These are phyloP conservation scores for Nitzschia palea DNA, from an alignment of 108 stramenopile genomes.

Conservation along the genomic window DNA sequence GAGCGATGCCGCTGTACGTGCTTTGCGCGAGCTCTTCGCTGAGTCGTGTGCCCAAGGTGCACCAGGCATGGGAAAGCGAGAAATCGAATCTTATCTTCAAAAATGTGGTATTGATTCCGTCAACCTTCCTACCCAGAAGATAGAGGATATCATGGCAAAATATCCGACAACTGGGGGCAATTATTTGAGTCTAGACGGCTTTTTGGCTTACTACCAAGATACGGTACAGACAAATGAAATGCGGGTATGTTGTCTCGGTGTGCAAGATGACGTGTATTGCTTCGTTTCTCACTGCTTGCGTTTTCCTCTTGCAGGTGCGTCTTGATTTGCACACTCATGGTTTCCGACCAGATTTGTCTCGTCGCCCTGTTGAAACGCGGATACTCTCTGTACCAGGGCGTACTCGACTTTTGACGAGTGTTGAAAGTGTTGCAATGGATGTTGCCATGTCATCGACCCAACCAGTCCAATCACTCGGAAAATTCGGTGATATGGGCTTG, in stretches of 20 bases:
- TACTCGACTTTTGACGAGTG: constrained; percentile 23
- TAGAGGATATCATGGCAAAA: constrained; percentile 76
- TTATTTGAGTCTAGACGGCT: constrained; percentile 77
- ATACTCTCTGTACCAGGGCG: constrained; percentile 29
- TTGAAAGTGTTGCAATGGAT: constrained; percentile 76
- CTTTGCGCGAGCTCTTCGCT: constrained; percentile 60
- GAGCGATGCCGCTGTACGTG: constrained; percentile 43
- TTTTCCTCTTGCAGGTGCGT: constrained; percentile 36
- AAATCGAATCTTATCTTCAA: constrained; percentile 71
- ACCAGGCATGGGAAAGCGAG: constrained; percentile 65
- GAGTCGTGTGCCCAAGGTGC: constrained; percentile 56
- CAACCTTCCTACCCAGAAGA: constrained; percentile 63
- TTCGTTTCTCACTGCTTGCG: constrained; percentile 1
- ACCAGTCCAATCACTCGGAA: constrained; percentile 23
- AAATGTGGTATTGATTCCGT: constrained; percentile 63
- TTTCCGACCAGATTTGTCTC: constrained; percentile 78
- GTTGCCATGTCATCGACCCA: constrained; percentile 30
- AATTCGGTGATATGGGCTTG: constrained; percentile 51
- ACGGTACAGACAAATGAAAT: constrained; percentile 58
- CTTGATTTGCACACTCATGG: constrained; percentile 76
- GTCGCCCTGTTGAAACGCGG: constrained; percentile 28
- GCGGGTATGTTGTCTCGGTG: constrained; percentile 42
- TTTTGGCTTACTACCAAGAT: constrained; percentile 88
- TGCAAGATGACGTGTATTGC: neutral
- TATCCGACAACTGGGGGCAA: constrained; percentile 45